Evolutionary conservation across 495 filamentous ascomycete genomes (phyloP), one percentile per base, ranked within the genome.

Genomic region (Neurospora sp.): DNA sequence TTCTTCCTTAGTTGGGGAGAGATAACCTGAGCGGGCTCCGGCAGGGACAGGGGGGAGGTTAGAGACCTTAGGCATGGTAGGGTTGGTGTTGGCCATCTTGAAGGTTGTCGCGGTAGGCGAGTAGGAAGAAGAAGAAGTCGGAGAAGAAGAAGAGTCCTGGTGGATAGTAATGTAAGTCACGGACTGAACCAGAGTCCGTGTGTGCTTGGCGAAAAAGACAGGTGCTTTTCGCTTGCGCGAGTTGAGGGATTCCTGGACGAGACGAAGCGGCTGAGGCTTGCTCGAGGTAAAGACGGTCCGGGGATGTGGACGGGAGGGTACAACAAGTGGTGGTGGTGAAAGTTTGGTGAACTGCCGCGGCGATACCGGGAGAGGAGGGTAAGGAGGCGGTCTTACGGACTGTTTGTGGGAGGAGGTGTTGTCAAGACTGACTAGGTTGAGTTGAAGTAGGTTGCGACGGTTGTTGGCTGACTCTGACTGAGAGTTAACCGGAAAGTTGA

Each of bases 141-240:
- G 42, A 35, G 71, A n/a, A 31, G 62, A 14, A 37, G 82, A 85
- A 77, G 75, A 86, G 69, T 88, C 83, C 83, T 75, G 77, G 71
- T 88, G 84, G 84, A 89, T 85, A 20, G 78, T 88, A 60, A 79
- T 82, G 60, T 74, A 80, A 46, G 77, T 85, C 11, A 83, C 79
- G 23, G 74, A 75, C 49, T 78, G 75, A 76, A 81, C 49, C 78
- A 82, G 12, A 74, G 39, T 72, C 70, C 73, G 77, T 5, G 54
- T 54, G 66, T 72, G 73, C 49, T 77, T 60, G 40, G 78, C 78
- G 75, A 71, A 74, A 44, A 80, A 80, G 78, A 80, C 77, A 37
- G 78, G 77, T 35, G 77, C 75, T 35, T 62, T 62, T 7, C 74
- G 75, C 70, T 75, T 76, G 60, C 72, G 76, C 18, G 62, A 70